A percentile compares a stretch with the other conserved stretches of the same genome.
phyloP scores from a whole-genome alignment of 148 eudicot species.

The Talinum fruticosum region DNA sequence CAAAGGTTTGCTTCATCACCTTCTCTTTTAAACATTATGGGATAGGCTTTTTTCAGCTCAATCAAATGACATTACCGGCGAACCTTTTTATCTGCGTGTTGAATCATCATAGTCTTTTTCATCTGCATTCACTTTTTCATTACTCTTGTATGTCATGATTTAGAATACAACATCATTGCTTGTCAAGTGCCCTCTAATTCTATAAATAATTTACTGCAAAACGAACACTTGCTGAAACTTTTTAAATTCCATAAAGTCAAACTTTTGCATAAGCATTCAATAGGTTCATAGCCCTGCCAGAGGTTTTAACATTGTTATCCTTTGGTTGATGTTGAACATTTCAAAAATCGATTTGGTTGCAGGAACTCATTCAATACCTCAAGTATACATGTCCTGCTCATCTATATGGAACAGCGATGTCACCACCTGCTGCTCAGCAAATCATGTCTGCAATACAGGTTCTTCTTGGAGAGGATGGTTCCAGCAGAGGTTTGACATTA shows the following conservation, averaged over 20 bases:
- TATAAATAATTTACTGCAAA: neutral
- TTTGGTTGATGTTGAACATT: neutral
- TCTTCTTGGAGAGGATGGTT: constrained; percentile 92
- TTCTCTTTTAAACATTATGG: neutral
- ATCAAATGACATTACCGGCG: neutral
- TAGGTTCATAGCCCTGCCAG: no score
- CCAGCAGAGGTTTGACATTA: constrained; percentile 67
- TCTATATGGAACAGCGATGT: constrained; percentile 86
- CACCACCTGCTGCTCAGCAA: constrained; percentile 95
- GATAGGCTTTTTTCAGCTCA: neutral
- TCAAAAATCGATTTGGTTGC: constrained; percentile 7
- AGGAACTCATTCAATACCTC: constrained; percentile 80
- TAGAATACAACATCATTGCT: neutral
- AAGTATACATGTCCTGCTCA: constrained; percentile 83
- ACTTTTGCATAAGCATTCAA: neutral
- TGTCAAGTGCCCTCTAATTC: neutral
- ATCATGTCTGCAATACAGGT: constrained; percentile 75
- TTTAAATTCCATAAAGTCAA: neutral
- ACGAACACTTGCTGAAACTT: neutral
- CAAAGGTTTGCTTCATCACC: constrained; percentile 53
- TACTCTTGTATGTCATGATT: neutral
- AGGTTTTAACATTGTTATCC: no score
- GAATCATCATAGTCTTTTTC: no score
- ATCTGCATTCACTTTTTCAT: neutral
- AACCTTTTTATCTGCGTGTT: neutral